phyloP scores from a whole-genome alignment of 2,329 filamentous ascomycete genomes.

The Beauveria australis region DNA sequence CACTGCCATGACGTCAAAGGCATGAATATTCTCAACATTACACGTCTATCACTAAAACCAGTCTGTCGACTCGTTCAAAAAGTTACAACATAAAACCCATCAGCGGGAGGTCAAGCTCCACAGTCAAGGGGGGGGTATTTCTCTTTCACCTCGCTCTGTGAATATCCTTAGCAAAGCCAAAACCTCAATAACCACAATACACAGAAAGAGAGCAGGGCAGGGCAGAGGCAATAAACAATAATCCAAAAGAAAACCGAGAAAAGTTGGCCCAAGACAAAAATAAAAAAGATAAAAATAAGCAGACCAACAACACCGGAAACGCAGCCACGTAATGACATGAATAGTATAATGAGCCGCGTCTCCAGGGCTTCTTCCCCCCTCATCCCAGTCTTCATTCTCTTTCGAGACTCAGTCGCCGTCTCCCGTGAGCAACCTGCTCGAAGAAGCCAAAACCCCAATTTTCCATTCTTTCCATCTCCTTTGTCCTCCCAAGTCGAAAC shows the following conservation, averaged over 20 bases:
- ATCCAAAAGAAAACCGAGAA: conserved; percentile 8
- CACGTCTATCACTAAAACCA: neutral
- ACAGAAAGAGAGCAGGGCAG: conserved; percentile 4
- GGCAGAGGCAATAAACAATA: conserved; percentile 3
- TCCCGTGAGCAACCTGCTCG: neutral
- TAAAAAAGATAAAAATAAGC: conserved; percentile 1
- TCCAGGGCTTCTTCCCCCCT: neutral
- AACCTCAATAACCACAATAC: conserved; percentile 7
- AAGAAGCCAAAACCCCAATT: neutral
- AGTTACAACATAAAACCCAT: neutral
- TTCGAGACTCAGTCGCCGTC: neutral
- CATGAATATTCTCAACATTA: neutral
- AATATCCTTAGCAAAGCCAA: conserved; percentile 8
- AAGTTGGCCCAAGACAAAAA: conserved; percentile 5
- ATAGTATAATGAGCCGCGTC: neutral
- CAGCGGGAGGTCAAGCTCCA: neutral
- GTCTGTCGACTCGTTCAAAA: neutral
- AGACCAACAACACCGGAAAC: conserved; percentile 9
- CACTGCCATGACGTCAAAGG: too few species aligned
- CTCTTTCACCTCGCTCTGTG: conserved; percentile 11
- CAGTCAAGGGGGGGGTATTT: conserved; percentile 5
- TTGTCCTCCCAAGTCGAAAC: neutral
- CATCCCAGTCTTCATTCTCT: neutral
- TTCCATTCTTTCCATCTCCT: conserved; percentile 2
- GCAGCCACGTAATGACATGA: conserved; percentile 12